Evolutionary conservation across 148 eudicot genomes (phyloP).

Genomic region (Rhododendron simsii): DNA sequence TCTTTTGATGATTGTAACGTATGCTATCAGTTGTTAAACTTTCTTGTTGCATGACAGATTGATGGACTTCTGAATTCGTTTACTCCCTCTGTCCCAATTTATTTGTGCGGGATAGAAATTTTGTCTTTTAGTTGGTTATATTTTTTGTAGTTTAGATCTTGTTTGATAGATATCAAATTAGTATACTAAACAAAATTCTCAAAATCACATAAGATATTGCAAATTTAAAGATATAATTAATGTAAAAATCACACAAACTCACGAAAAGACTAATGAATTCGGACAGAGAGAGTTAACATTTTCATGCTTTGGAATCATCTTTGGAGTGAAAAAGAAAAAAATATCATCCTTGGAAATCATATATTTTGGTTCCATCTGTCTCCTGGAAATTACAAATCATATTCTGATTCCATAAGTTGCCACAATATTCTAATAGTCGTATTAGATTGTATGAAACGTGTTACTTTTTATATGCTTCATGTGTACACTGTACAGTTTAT

Average conservation of each 20-base stretch:
- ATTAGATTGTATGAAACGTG: background rate
- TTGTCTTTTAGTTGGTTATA: too few species aligned
- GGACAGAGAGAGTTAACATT: background rate
- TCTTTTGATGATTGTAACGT: background rate
- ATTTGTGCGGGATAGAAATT: too few species aligned
- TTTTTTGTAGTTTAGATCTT: too few species aligned
- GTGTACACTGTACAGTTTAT: background rate
- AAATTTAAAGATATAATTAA: background rate
- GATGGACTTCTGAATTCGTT: background rate
- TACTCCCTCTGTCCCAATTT: too few species aligned
- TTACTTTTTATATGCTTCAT: background rate
- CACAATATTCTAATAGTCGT: background rate
- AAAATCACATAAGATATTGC: background rate
- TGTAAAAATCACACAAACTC: background rate
- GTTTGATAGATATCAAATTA: background rate
- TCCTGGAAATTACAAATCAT: background rate
- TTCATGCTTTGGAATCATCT: background rate
- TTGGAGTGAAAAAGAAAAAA: background rate
- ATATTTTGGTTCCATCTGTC: background rate
- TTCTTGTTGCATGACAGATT: background rate
- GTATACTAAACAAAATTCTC: background rate
- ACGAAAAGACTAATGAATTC: too few species aligned
- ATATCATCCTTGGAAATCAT: background rate
- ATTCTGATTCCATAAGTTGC: background rate
- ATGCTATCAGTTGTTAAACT: background rate